phyloP scores from a whole-genome alignment of 495 filamentous ascomycete species.

The Letharia columbiana region DNA sequence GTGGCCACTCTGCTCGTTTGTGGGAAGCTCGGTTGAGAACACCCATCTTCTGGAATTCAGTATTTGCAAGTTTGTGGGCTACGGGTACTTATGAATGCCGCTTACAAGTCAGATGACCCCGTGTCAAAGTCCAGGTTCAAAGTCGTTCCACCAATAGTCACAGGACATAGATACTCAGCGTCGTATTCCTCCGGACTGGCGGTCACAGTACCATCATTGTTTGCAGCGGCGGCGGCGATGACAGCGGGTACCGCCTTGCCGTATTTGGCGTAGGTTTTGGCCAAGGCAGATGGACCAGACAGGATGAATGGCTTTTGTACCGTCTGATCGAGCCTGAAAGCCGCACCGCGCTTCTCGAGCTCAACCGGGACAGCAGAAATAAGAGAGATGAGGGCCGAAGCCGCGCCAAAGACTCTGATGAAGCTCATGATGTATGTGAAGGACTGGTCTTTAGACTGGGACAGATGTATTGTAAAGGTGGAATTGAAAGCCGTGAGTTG shows the following conservation, averaged over 20 bases:
- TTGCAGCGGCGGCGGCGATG: slow-evolving; percentile 38
- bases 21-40: slow-evolving; percentile 42
- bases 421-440: neutral
- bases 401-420: slow-evolving; percentile 10
- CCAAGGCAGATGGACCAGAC: slow-evolving; percentile 35
- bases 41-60: slow-evolving; percentile 36
- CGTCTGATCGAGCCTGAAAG: slow-evolving; percentile 39
- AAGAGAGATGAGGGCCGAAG: slow-evolving; percentile 18
- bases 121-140: slow-evolving; percentile 68
- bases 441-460: neutral
- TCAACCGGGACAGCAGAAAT: slow-evolving; percentile 15
- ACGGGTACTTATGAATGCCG: slow-evolving; percentile 3
- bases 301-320: slow-evolving; percentile 32
- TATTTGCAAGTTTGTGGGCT: neutral
- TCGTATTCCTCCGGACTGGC: slow-evolving; percentile 52
- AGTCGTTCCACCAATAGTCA: slow-evolving; percentile 53
- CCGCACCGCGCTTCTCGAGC: slow-evolving; percentile 20
- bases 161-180: slow-evolving; percentile 57
- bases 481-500: neutral
- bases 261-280: slow-evolving; percentile 39
- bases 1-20: slow-evolving; percentile 47
- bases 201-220: slow-evolving; percentile 38
- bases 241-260: slow-evolving; percentile 34
- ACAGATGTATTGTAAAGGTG: neutral
- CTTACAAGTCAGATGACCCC: slow-evolving; percentile 66